Evolutionary conservation across 2,329 filamentous ascomycete species (phyloP).

Genomic region (Trichoderma sp.): DNA sequence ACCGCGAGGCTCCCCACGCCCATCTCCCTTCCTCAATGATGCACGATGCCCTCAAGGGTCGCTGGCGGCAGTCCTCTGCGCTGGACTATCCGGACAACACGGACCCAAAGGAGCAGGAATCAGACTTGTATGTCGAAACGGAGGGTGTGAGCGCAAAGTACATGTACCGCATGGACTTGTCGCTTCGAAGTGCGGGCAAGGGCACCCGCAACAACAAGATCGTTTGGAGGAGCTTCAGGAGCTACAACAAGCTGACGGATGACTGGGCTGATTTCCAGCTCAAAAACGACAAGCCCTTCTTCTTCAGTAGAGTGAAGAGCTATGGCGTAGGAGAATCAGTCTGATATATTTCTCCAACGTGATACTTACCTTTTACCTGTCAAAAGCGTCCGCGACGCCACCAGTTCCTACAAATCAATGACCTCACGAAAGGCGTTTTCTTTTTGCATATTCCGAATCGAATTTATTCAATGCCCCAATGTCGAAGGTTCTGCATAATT

Average conservation of each 20-base stretch:
- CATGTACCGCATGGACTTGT: slow-evolving; percentile 78
- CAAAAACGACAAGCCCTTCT: slow-evolving; percentile 65
- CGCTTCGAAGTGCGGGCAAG: slow-evolving; percentile 64
- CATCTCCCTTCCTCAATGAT: slow-evolving; percentile 56
- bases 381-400: too few species aligned
- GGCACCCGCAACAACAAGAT: slow-evolving; percentile 81
- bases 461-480: not conserved
- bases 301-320: slow-evolving; percentile 67
- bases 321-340: slow-evolving; percentile 48
- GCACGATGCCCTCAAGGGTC: slow-evolving; percentile 64
- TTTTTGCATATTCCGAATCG: not conserved
- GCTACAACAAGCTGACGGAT: slow-evolving; percentile 84
- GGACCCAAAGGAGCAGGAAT: slow-evolving; percentile 47
- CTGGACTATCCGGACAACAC: slow-evolving; percentile 33
- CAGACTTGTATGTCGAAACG: slow-evolving; percentile 80
- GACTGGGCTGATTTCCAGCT: slow-evolving; percentile 82
- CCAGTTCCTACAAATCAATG: not conserved
- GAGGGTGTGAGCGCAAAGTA: slow-evolving; percentile 80
- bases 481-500: not conserved
- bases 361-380: not conserved
- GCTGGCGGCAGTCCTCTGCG: slow-evolving; percentile 51
- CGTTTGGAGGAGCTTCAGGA: slow-evolving; percentile 86
- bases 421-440: not conserved
- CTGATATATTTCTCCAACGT: not conserved
- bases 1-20: slow-evolving; percentile 37